Evolutionary conservation across 2,329 filamentous ascomycete species (phyloP), one percentile per base, ranked within the genome.

Genomic region (Apiospora malaysiana): DNA sequence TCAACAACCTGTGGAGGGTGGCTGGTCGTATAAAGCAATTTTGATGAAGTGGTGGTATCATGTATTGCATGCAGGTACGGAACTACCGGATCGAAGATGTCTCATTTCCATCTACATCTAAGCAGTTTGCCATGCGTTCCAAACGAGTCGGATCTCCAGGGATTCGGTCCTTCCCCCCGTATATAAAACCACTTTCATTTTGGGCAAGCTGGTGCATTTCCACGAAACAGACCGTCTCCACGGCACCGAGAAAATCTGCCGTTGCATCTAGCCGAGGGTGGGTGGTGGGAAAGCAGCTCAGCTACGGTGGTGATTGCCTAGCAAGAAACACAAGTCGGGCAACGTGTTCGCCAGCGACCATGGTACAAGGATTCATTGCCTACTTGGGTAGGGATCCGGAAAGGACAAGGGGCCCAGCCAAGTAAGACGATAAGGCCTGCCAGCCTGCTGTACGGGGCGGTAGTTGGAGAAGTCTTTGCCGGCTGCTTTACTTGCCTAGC

Each of bases 261-360:
- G 51, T 59, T 32, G 25, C 51, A n/a, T 37, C 14, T 59, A 59
- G 27, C 51, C 51, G 51, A 59, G 51, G 51, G 51, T 21, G 47
- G n/a, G 47, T 25, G 47, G 18, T 46, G 45, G 45, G 47, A 16
- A 45, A 42, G 10, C 14, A 45, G 42, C 42, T 18, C 42, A 45
- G 42, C 42, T 42, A 42, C 40, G 40, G 32, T 32, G 32, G 32
- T 32, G n/a, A 49, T 49, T 49, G 47, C n/a, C 47, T 25, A 49
- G 47, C 23, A 25, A 12, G 23, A 18, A 23, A 51, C 23, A 51
- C 32, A 32, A 6, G 32, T 32, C 27, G 51, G 16, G 16, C 16
- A 37, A 21, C 51, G 21, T 59, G 14, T 16, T 59, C 51, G 51
- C 21, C 51, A 37, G 21, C 27, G 37, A 27, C 51, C 51, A 59